A percentile compares a stretch with the other conserved stretches of the same genome.
Evolutionary conservation across 345 rosid species (phyloP).

Genomic region (Ailanthus altissimus): DNA sequence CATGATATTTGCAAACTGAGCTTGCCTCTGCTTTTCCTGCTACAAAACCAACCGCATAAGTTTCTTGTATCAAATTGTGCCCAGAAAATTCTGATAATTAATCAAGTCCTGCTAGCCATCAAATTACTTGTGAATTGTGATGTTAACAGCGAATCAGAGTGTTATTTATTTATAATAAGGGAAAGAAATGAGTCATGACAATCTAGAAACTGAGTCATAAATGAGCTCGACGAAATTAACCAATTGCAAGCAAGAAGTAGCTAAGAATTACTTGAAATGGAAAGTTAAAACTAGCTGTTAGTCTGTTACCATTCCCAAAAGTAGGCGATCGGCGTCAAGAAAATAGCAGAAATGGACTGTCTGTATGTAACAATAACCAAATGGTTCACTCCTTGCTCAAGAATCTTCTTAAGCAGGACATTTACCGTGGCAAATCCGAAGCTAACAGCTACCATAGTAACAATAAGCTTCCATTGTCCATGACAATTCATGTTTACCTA

Average conservation of each 20-base stretch:
- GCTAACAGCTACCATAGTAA: constrained; percentile 55
- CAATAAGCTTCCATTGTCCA: constrained; percentile 54
- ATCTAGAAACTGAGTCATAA: too few species aligned
- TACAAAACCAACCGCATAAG: constrained; percentile 16
- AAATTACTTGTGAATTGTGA: too few species aligned
- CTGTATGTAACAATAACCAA: constrained; percentile 71
- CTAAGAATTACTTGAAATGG: neutral
- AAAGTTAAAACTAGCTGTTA: neutral
- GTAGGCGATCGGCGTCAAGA: constrained; percentile 67
- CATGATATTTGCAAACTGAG: constrained; percentile 47
- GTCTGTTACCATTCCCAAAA: constrained; percentile 60
- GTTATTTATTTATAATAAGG: too few species aligned
- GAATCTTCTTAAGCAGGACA: constrained; percentile 59
- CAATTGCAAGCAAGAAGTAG: neutral
- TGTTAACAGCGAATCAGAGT: too few species aligned
- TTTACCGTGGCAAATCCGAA: constrained; percentile 58
- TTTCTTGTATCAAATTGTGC: neutral
- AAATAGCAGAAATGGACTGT: constrained; percentile 49
- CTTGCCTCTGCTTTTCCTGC: constrained; percentile 60
- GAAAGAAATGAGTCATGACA: too few species aligned
- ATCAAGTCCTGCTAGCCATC: too few species aligned
- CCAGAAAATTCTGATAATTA: too few species aligned
- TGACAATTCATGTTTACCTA: constrained; percentile 31
- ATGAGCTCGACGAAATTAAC: neutral
- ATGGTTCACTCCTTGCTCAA: constrained; percentile 58